phyloP scores from a whole-genome alignment of 2,329 filamentous ascomycete genomes.

The Sporothrix pallida region DNA sequence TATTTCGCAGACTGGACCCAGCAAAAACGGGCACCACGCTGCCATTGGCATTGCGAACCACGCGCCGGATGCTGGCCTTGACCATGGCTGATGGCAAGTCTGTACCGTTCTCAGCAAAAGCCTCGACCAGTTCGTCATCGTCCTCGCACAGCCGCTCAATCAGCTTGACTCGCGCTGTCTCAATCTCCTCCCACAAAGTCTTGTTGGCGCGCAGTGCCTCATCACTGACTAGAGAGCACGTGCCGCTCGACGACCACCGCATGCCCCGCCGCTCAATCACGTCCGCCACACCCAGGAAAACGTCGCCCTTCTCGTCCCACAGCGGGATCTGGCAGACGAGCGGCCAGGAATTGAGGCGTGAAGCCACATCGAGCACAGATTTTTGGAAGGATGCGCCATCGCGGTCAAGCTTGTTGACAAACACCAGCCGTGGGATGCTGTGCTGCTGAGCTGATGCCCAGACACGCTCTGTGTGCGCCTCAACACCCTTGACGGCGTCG shows the following conservation, averaged over 20 bases:
- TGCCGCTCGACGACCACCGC: slow-evolving; percentile 62
- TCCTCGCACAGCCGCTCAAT: slow-evolving; percentile 86
- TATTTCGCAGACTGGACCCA: slow-evolving; percentile 90
- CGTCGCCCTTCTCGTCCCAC: slow-evolving; percentile 82
- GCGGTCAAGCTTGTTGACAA: slow-evolving; percentile 84
- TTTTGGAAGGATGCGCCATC: slow-evolving; percentile 82
- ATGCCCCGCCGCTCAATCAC: slow-evolving; percentile 76
- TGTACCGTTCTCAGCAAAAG: slow-evolving; percentile 78
- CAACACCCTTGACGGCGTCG: slow-evolving; percentile 63
- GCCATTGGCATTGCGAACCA: slow-evolving; percentile 71
- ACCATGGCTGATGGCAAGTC: slow-evolving; percentile 73
- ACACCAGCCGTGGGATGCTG: slow-evolving; percentile 80
- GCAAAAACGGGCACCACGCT: slow-evolving; percentile 85
- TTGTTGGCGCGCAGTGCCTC: slow-evolving; percentile 57
- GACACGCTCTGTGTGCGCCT: slow-evolving; percentile 95
- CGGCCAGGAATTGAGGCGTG: slow-evolving; percentile 80
- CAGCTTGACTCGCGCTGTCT: slow-evolving; percentile 74
- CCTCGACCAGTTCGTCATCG: slow-evolving; percentile 84
- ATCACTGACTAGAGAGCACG: slow-evolving; percentile 42
- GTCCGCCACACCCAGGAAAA: slow-evolving; percentile 82
- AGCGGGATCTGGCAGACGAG: slow-evolving; percentile 94
- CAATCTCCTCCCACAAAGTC: slow-evolving; percentile 69
- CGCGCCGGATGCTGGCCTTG: slow-evolving; percentile 73
- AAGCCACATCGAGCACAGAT: slow-evolving; percentile 84
- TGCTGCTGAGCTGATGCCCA: slow-evolving; percentile 91